Evolutionary conservation across 2,329 filamentous ascomycete genomes (phyloP), one percentile per base, ranked within the genome.

Genomic region (Paraconiothyrium sp.): DNA sequence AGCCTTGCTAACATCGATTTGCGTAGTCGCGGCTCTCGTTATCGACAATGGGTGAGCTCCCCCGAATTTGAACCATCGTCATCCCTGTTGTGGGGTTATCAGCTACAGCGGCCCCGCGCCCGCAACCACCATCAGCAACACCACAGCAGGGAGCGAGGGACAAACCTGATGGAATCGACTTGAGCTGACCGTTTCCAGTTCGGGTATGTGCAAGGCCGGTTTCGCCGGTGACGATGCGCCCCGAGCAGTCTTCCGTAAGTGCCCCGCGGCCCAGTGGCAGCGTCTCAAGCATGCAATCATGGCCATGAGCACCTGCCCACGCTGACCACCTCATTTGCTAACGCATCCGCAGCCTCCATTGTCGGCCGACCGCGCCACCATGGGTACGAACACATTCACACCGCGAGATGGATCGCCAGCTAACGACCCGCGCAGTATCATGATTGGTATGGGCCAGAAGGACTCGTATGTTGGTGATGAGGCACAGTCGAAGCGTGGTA

Each of bases 401-500:
- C 49, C 61, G 63, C 60, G 58, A 61, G 61, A 65, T 68, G 54
- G 56, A 58, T 61, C 62, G 69, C 61, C 44, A 67, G 80, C 81
- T 84, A 73, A 84, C 75, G 71, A 68, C 65, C 59, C 75, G 74
- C 67, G 68, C 78, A 97, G 94, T 90, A 98, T 99, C 88, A 99
- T 99, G 95, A 98, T 99, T 84, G 95, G 95, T 90, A 99, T 99
- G 95, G 95, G 95, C 79, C 95, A 98, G 87, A 99, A 99, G 89
- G 95, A 99, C 89, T 98, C 95, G 69, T 99, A 99, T 82, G 95
- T 99, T 78, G 95, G 95, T 89, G 95, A 99, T 86, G 95, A 99
- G 89, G 95, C 95, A 86, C 95, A 99, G 89, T 99, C 95, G 83
- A 99, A 99, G 94, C 94, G 95, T 95, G 95, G 95, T 97, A 98